Conservation (phyloP, 768 basidiomycete genomes). For the Pulveroboletus ravenelii region DNA sequence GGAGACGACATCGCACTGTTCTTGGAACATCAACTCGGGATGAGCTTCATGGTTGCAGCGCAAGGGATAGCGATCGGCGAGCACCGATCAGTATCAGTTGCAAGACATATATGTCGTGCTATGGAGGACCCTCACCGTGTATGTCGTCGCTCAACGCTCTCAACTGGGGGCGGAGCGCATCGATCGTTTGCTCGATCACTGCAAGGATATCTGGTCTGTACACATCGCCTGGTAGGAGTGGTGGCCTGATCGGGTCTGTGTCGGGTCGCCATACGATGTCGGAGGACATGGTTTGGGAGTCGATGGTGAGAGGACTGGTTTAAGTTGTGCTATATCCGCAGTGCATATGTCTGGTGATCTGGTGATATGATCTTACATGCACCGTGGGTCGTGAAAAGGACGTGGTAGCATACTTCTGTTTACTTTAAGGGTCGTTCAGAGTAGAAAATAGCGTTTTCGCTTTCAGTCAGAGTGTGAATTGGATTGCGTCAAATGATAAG, state of each 20-base stretch:
- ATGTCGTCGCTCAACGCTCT: slow-evolving; percentile 67
- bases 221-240: slow-evolving; percentile 29
- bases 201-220: slow-evolving; percentile 57
- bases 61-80: not conserved
- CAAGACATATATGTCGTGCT: not conserved
- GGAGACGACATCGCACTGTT: slow-evolving; percentile 42
- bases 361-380: not conserved
- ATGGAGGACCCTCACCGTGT: slow-evolving; percentile 41
- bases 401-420: too few relatives aligned
- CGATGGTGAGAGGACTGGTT: not conserved
- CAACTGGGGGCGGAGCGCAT: slow-evolving; percentile 50
- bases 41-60: slow-evolving; percentile 41
- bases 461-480: too few relatives aligned
- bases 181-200: slow-evolving; percentile 53
- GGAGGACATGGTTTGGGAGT: slow-evolving; percentile 10
- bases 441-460: too few relatives aligned
- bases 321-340: not conserved
- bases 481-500: too few relatives aligned
- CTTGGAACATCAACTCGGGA: slow-evolving; percentile 67
- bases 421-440: too few relatives aligned
- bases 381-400: not conserved
- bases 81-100: slow-evolving; percentile 1
- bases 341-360: not conserved
- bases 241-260: slow-evolving; percentile 21
- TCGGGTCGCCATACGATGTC: slow-evolving; percentile 41